phyloP scores from a whole-genome alignment of 140 eudicot genomes.

The Ambrosia hybrid region DNA sequence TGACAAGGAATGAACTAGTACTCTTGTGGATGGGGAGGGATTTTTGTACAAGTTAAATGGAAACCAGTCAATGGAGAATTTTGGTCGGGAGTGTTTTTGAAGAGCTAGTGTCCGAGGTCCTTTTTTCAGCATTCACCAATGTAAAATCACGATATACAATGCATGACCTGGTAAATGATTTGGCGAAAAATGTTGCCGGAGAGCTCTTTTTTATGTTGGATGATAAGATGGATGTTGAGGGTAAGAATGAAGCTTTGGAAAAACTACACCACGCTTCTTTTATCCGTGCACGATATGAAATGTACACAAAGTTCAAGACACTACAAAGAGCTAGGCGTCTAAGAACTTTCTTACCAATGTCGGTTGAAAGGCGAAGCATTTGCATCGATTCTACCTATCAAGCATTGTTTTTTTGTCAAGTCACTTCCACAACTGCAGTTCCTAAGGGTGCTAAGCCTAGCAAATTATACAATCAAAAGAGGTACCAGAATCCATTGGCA shows the following conservation, averaged over 20 bases:
- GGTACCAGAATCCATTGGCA: slow-evolving; percentile 33
- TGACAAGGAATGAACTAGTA: slow-evolving; percentile 16
- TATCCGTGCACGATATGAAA: background rate
- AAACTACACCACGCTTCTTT: slow-evolving; percentile 41
- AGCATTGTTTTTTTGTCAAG: background rate
- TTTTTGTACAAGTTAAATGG: slow-evolving; percentile 16
- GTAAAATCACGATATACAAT: slow-evolving; percentile 11
- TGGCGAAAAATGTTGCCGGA: no score
- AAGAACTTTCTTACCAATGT: slow-evolving; percentile 25
- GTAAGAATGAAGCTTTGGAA: background rate
- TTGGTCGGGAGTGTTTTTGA: slow-evolving; percentile 35
- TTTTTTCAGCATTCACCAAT: slow-evolving; percentile 26
- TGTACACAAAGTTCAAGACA: slow-evolving; percentile 15
- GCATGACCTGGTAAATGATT: slow-evolving; percentile 53
- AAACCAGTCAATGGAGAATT: slow-evolving; percentile 27
- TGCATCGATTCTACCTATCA: no score
- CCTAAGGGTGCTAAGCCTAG: slow-evolving; percentile 35
- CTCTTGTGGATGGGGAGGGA: slow-evolving; percentile 50
- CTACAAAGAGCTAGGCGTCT: slow-evolving; percentile 16
- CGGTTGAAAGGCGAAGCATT: background rate
- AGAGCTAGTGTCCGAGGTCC: slow-evolving; percentile 41
- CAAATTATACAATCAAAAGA: slow-evolving; percentile 7
- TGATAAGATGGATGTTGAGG: background rate
- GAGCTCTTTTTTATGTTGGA: slow-evolving; percentile 25
- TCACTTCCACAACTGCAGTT: slow-evolving; percentile 19